Percentiles rank a stretch among this genome's conserved stretches.
These are phyloP conservation scores for Hypoxylon sp. DNA, from an alignment of 2,329 filamentous ascomycete genomes.

Conservation along the genomic window DNA sequence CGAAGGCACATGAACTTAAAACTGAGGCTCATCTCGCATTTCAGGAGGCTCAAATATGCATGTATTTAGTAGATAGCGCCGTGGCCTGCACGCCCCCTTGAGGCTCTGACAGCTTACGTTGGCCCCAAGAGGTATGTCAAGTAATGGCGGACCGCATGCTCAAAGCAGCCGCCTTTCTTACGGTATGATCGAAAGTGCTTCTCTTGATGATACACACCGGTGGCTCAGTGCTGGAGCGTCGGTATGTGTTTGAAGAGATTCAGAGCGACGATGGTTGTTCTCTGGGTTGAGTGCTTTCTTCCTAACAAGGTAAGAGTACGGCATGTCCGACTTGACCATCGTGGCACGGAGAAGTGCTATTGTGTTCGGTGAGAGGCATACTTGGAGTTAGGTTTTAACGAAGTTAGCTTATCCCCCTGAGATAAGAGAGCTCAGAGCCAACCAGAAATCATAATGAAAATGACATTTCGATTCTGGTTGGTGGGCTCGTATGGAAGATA, in stretches of 20 bases:
- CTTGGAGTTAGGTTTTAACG: background rate
- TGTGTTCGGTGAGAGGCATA: background rate
- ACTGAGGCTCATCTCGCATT: background rate
- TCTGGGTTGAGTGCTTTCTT: background rate
- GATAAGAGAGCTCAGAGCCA: background rate
- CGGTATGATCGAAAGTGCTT: background rate
- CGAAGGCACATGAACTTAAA: background rate
- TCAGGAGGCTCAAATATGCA: background rate
- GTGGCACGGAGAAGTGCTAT: background rate
- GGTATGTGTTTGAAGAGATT: background rate
- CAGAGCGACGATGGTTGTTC: background rate
- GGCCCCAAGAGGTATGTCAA: background rate
- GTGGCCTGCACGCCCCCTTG: background rate
- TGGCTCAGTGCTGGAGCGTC: background rate
- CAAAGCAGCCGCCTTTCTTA: background rate
- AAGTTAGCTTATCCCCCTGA: slow-evolving; percentile 1
- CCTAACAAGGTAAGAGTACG: background rate
- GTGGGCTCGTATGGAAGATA: too few species aligned
- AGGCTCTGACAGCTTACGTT: background rate
- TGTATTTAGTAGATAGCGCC: background rate
- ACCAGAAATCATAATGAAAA: background rate
- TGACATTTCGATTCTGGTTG: background rate
- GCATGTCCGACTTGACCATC: background rate
- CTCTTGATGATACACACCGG: background rate
- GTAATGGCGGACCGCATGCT: background rate